A percentile compares a stretch with the other conserved stretches of the same genome.
Evolutionary conservation across 495 filamentous ascomycete species (phyloP).

Genomic region (Tetracladium setigerum): DNA sequence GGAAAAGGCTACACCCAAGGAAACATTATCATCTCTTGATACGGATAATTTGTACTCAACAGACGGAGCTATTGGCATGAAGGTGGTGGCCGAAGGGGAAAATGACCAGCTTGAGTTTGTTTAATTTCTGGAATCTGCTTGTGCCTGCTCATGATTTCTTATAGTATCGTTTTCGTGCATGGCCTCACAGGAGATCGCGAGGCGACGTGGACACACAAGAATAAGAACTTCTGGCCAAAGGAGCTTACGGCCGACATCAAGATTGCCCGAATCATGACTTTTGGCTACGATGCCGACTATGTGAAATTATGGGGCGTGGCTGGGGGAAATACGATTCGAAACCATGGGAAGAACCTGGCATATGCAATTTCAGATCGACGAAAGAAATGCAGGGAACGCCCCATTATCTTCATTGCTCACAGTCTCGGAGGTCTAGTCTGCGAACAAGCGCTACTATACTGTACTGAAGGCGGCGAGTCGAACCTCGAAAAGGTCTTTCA

Average conservation of each 20-base stretch:
- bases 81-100: conserved; percentile 1
- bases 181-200: conserved; percentile 22
- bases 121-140: not conserved
- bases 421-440: conserved; percentile 2
- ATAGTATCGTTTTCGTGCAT: conserved; percentile 27
- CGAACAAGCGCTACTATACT: conserved; percentile 1
- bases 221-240: not conserved
- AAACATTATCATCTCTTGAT: too few relatives aligned
- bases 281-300: conserved; percentile 7
- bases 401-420: conserved; percentile 7
- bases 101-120: conserved; percentile 6
- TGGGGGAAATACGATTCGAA: not conserved
- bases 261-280: not conserved
- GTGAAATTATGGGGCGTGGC: not conserved
- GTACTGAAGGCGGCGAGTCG: conserved; percentile 3
- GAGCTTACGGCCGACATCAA: not conserved
- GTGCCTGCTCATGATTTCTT: too few relatives aligned
- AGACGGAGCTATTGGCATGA: conserved; percentile 3
- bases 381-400: not conserved
- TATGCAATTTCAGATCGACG: not conserved
- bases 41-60: conserved; percentile 6
- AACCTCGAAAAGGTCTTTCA: conserved; percentile 24
- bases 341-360: not conserved
- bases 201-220: conserved; percentile 18
- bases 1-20: too few relatives aligned